Evolutionary conservation across 306 rosid genomes (phyloP).

Genomic region (Pachyrhizus erosus): DNA sequence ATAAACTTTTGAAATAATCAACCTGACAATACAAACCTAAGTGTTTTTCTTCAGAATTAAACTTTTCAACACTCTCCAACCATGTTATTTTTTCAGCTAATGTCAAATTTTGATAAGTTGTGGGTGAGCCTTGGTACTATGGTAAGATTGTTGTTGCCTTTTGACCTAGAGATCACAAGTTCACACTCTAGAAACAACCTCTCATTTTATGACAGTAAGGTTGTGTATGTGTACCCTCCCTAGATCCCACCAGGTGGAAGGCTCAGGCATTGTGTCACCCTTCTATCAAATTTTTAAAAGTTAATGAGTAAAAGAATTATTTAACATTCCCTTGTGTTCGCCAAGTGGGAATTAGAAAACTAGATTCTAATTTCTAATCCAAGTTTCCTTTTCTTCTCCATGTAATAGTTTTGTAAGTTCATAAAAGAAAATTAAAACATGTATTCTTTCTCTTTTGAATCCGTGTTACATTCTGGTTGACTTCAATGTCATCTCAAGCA

Average conservation of each 20-base stretch:
- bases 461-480: neutral
- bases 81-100: neutral
- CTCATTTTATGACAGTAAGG: too few species aligned
- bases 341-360: neutral
- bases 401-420: neutral
- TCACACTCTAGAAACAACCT: neutral
- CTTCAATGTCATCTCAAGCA: neutral
- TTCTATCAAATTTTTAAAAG: neutral
- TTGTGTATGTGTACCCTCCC: neutral
- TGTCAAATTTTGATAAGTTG: slow-evolving; percentile 3
- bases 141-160: neutral
- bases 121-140: neutral
- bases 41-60: neutral
- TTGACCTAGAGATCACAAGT: neutral
- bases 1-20: slow-evolving; percentile 3
- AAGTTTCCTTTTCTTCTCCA: neutral
- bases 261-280: neutral
- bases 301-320: neutral
- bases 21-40: neutral
- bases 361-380: neutral
- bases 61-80: neutral
- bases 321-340: neutral
- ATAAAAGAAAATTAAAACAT: neutral
- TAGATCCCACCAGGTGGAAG: neutral
- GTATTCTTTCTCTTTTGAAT: neutral